Base-by-base conservation (phyloP, 371 early-diverging fungal species). In the Polyrhizophydium stewartii region DNA sequence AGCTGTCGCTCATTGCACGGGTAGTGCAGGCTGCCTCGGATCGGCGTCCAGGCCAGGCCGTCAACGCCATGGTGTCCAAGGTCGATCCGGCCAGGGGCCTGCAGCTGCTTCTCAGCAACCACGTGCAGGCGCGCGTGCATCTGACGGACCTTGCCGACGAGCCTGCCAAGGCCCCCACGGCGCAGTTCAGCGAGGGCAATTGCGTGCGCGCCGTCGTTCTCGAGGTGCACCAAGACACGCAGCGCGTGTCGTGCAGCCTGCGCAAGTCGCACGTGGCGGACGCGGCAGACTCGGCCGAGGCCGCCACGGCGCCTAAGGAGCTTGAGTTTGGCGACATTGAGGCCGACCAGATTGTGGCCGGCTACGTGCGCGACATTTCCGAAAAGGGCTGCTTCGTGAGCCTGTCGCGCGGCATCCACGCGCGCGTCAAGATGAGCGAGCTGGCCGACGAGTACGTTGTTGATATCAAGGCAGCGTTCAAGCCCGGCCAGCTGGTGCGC, bases 391-490 rank as follows among this genome's bases (percentile, higher is more conserved):
- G 84, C 37, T 93, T 93, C 72, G 81, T 96, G 33, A 63, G 77
- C n/a, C 63, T 92, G 25, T 84, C 83, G 38, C 84, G 82, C 47
- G 64, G 74, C 21, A 56, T 90, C 41, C 71, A 72, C 56, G 97
- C 83, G 21, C 86, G 92, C 58, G 91, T 93, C 52, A 87, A 91
- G 76, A 92, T 95, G 70, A 79, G 85, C 46, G 89, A 94, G 63
- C 61, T 96, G n/a, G 87, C 88, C 0, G 95, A 96, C 72, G 87
- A 85, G 37, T 93, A 79, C 65, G 77, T 94, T 33, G 87, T 88
- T 66, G 90, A 94, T 56, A 90, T 92, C 84, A 84, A 88, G 72
- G 61, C 57, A 1, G 71, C 82, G 7, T 90, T 87, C 71, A 77
- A 83, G 25, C 66, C 83, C 19, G 94, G 93, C 21, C 86, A 89